A percentile compares a stretch with the other conserved stretches of the same genome.
These are phyloP conservation scores for Saccharomyces pastorianus DNA, from an alignment of 1,139 yeast species.

Conservation along the genomic window DNA sequence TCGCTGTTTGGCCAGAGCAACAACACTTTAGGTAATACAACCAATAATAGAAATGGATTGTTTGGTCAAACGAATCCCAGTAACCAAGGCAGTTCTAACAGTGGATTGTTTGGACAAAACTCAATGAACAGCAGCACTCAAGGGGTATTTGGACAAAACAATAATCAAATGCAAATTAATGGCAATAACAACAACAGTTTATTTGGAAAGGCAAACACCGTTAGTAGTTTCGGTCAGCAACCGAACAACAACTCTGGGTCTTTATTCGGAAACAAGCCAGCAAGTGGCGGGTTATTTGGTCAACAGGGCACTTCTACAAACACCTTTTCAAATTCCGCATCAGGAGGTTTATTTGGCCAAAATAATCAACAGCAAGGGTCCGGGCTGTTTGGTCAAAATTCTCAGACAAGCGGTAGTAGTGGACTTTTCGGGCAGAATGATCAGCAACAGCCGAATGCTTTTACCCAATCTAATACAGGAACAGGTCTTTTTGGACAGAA, in stretches of 20 bases:
- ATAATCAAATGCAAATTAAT: conserved; percentile 10
- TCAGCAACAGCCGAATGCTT: not conserved
- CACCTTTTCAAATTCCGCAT: conserved; percentile 12
- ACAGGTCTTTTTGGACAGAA: conserved; percentile 8
- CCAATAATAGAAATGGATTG: conserved; percentile 13
- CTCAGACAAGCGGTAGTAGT: conserved; percentile 17
- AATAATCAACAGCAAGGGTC: conserved; percentile 13
- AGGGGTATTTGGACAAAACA: conserved; percentile 30
- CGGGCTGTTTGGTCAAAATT: conserved; percentile 23
- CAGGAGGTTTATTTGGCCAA: conserved; percentile 26
- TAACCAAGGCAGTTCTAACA: conserved; percentile 11
- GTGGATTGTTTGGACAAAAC: conserved; percentile 33
- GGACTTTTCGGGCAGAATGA: conserved; percentile 29
- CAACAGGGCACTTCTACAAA: conserved; percentile 9
- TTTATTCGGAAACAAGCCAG: conserved; percentile 28
- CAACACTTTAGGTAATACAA: conserved; percentile 7
- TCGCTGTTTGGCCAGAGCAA: conserved; percentile 6
- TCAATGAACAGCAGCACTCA: conserved; percentile 12
- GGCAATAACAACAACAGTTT: conserved; percentile 13
- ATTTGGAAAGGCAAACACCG: conserved; percentile 27
- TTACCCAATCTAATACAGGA: not conserved
- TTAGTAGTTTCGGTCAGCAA: conserved; percentile 8
- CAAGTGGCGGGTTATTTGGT: conserved; percentile 8
- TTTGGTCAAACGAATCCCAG: conserved; percentile 16
- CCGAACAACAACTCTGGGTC: conserved; percentile 21